Base-by-base conservation (phyloP, 2,329 filamentous ascomycete species). In the Ceratocystis lukuohia region DNA sequence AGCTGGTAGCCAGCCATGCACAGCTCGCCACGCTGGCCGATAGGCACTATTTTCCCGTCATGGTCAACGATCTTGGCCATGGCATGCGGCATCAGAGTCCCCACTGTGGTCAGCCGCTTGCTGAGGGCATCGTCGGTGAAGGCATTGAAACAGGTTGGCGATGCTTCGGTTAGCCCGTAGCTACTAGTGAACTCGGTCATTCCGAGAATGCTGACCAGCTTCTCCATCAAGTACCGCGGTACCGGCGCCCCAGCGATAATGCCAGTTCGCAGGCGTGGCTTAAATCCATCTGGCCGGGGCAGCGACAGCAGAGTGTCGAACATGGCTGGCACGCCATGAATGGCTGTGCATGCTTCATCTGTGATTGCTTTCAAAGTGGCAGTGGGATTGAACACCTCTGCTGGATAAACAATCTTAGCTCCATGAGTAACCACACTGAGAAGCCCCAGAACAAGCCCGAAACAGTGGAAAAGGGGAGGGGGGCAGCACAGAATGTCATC, bases 251-350 rank as follows among this genome's bases (percentile, higher is more conserved):
- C 89, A 0, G 89, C 89, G 57, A 91, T 87, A 71, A 91, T 91
- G 6, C 89, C 89, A 0, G 88, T 92, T 44, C 89, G 80, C 20
- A 92, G 79, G 5, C 76, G 77, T 1, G 80, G 77, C 69, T 76
- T 74, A 71, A 80, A 79, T 65, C 74, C 74, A 3, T 74, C 70
- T 0, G 73, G 75, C 66, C 75, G 72, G 46, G 78, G 74, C 17
- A 79, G 77, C 20, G 82, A 77, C 70, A 84, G 78, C 1, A 84
- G 75, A 0, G 85, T 85, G 72, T 91, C 88, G 74, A 91, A 91
- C 89, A 93, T 93, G 66, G 89, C 88, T 0, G 89, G 89, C 0
- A 93, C 89, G 44, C 89, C 89, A 72, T 92, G 88, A 0, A 93
- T 79, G 0, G 87, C 89, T 0, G 89, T 93, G 73, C 86, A 88